Conservation (phyloP, 2,329 filamentous ascomycete species). For the Hymenoscyphus occultus region DNA sequence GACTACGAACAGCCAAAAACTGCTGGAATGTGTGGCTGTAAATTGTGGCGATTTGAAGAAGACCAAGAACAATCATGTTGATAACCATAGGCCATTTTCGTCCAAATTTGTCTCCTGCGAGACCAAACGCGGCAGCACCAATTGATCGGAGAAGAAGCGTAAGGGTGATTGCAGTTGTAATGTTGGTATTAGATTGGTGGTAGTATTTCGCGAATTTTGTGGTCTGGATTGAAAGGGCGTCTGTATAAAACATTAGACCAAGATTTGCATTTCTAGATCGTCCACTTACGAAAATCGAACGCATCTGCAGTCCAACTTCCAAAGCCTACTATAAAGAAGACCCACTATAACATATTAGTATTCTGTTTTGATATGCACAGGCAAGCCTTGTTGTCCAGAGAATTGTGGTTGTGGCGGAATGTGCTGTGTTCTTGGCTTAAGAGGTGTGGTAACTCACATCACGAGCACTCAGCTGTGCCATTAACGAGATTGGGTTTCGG, state of each 20-base stretch:
- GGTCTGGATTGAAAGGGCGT: constrained; percentile 75
- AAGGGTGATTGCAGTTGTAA: constrained; percentile 43
- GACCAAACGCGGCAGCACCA: constrained; percentile 71
- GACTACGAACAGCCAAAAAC: constrained; percentile 68
- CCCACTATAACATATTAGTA: constrained; percentile 46
- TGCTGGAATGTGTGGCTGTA: constrained; percentile 28
- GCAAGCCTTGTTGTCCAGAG: background rate
- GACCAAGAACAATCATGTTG: constrained; percentile 72
- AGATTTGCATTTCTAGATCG: too few relatives aligned
- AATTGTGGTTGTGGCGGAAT: background rate
- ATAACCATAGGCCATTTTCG: constrained; percentile 80
- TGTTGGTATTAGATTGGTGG: constrained; percentile 50
- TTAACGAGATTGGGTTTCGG: constrained; percentile 65
- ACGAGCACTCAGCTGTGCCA: constrained; percentile 57
- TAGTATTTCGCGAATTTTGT: constrained; percentile 64
- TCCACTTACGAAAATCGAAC: constrained; percentile 62
- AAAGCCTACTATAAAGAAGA: constrained; percentile 56
- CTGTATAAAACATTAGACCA: too few relatives aligned
- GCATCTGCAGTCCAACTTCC: constrained; percentile 42
- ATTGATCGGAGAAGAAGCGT: constrained; percentile 68
- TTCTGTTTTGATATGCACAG: background rate
- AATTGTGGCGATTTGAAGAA: constrained; percentile 56
- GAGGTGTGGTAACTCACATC: constrained; percentile 39
- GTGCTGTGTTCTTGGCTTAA: background rate
- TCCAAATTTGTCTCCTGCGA: constrained; percentile 74